Evolutionary conservation across 352 stramenopile genomes (phyloP).

Genomic region (Peronospora farinosa): DNA sequence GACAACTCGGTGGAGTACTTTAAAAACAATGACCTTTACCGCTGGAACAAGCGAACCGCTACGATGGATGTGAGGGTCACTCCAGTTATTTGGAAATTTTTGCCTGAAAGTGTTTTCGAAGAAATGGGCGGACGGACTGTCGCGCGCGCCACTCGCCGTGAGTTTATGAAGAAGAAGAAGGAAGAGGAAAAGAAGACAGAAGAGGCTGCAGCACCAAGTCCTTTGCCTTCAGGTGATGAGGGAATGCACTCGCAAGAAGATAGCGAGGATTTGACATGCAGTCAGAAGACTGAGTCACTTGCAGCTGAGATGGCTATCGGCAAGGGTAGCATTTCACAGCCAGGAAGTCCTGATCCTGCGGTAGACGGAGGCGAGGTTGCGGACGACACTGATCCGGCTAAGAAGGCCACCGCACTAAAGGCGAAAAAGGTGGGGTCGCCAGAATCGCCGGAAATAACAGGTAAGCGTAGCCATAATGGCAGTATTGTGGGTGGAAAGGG

Average conservation of each 20-base stretch:
- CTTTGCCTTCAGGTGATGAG: constrained; percentile 43
- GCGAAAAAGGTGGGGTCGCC: constrained; percentile 22
- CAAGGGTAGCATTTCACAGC: constrained; percentile 40
- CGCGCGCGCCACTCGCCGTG: constrained; percentile 53
- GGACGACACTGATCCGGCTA: constrained; percentile 12
- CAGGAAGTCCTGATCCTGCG: constrained; percentile 46
- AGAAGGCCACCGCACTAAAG: constrained; percentile 29
- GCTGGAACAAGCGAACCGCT: constrained; percentile 82
- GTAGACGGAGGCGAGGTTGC: constrained; percentile 22
- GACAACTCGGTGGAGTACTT: constrained; percentile 85
- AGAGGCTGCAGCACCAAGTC: constrained; percentile 29
- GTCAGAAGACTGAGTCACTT: constrained; percentile 27
- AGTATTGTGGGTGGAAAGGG: constrained; percentile 12
- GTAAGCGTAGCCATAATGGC: constrained; percentile 40
- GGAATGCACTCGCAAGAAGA: constrained; percentile 61
- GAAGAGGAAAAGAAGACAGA: constrained; percentile 73
- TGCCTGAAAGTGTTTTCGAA: constrained; percentile 82
- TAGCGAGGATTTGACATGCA: constrained; percentile 40
- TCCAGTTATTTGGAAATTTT: constrained; percentile 78
- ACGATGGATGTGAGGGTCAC: constrained; percentile 86
- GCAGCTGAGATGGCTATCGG: constrained; percentile 21
- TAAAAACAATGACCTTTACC: constrained; percentile 85
- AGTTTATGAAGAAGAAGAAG: constrained; percentile 84
- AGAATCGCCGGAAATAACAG: constrained; percentile 24
- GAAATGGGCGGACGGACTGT: constrained; percentile 68